These are phyloP conservation scores for Thermochaetoides thermophila DNA, from an alignment of 495 filamentous ascomycete species.

Conservation along the genomic window DNA sequence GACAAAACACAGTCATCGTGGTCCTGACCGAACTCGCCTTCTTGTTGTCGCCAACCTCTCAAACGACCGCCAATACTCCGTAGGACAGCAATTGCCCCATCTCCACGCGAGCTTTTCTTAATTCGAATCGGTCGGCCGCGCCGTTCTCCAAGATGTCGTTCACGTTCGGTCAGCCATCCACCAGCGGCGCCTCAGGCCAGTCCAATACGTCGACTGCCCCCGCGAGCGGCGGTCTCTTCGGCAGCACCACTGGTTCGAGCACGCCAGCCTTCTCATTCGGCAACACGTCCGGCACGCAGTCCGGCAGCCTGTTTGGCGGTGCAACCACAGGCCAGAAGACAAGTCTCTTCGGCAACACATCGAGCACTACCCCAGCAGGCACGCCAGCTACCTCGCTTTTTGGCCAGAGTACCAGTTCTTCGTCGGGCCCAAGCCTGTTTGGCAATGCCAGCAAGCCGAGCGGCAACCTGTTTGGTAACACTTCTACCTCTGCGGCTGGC, in stretches of 20 bases:
- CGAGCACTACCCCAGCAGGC: conserved; percentile 10
- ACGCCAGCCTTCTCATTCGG: conserved; percentile 22
- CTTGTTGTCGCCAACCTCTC: too few species aligned
- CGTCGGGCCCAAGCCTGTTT: conserved; percentile 26
- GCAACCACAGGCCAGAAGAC: too few species aligned
- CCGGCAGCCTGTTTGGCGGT: conserved; percentile 14
- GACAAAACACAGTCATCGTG: too few species aligned
- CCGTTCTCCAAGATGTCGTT: conserved; percentile 17
- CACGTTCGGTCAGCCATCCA: conserved; percentile 23
- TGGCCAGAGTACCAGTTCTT: conserved; percentile 4
- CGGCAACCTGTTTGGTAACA: conserved; percentile 14
- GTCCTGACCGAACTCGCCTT: too few species aligned
- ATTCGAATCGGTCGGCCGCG: not conserved
- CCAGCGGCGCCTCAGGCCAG: conserved; percentile 22
- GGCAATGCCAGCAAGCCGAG: conserved; percentile 8
- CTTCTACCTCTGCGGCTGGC: conserved; percentile 4
- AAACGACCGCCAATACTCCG: too few species aligned
- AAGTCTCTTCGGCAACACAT: conserved; percentile 14
- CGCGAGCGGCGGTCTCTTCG: conserved; percentile 25
- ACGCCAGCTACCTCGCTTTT: conserved; percentile 3
- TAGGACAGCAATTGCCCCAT: too few species aligned
- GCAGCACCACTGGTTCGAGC: conserved; percentile 9
- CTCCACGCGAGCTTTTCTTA: not conserved
- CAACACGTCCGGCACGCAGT: conserved; percentile 14
- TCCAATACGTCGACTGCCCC: conserved; percentile 26